Percentiles rank a stretch among this genome's conserved stretches.
Conservation (phyloP, 2,329 filamentous ascomycete genomes). For the Ampelomyces quisqualis region DNA sequence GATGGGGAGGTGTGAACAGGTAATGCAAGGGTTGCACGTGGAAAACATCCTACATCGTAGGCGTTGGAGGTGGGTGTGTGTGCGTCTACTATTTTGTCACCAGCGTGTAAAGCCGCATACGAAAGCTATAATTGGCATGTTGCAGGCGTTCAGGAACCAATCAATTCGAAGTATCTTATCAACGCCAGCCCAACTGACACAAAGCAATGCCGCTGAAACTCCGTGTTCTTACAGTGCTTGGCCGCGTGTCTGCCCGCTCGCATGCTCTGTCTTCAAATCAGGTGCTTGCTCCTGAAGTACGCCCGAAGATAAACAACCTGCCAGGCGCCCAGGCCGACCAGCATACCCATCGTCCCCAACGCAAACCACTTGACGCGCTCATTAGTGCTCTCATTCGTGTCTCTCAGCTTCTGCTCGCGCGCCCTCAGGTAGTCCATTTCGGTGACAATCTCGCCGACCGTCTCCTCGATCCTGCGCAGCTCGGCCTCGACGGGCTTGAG, state of each 20-base stretch:
- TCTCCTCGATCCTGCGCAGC: conserved; percentile 86
- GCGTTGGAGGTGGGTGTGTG: neutral
- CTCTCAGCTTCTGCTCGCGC: conserved; percentile 91
- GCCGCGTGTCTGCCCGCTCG: no score
- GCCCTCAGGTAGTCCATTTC: conserved; percentile 95
- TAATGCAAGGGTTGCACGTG: no score
- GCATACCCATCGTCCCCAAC: conserved; percentile 85
- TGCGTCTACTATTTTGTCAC: neutral
- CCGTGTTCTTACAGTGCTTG: neutral
- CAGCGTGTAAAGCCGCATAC: neutral
- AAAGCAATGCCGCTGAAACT: neutral
- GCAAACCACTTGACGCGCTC: conserved; percentile 99
- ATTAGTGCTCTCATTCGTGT: conserved; percentile 99
- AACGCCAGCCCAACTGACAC: conserved; percentile 1
- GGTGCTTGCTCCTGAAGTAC: conserved; percentile 71
- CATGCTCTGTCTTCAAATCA: conserved; percentile 46
- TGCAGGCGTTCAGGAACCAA: neutral
- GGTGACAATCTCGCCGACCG: conserved; percentile 79
- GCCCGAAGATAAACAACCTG: conserved; percentile 96
- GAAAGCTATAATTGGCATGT: neutral
- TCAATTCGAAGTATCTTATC: conserved; percentile 7
- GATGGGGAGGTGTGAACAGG: neutral
- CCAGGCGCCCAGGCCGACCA: conserved; percentile 88
- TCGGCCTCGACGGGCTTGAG: conserved; percentile 96
- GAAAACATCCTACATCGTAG: neutral